Percentiles rank a stretch among this genome's conserved stretches.
These are phyloP conservation scores for Emmonsia crescens DNA, from an alignment of 2,329 filamentous ascomycete species.

Conservation along the genomic window DNA sequence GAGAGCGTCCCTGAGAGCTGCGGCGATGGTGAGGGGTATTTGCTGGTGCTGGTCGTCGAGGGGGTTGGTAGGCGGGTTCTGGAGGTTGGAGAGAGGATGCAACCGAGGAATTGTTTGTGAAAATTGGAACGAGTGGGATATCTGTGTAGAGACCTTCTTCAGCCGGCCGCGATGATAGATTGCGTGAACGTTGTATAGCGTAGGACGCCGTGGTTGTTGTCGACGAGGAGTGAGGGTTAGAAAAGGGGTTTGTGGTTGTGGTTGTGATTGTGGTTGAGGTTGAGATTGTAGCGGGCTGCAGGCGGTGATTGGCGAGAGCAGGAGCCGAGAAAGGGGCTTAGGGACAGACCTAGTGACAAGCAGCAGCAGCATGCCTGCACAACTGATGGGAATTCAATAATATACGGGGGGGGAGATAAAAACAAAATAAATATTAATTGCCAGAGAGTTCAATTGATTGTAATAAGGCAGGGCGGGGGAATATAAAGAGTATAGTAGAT, in stretches of 20 bases:
- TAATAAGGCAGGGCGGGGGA: background rate
- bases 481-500: no score
- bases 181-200: slow-evolving; percentile 13
- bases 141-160: slow-evolving; percentile 22
- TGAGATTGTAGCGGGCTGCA: background rate
- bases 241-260: background rate
- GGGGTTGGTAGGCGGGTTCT: slow-evolving; percentile 12
- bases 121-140: slow-evolving; percentile 13
- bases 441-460: background rate
- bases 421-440: background rate
- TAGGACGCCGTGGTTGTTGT: slow-evolving; percentile 21
- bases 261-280: slow-evolving; percentile 4
- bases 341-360: slow-evolving; percentile 9
- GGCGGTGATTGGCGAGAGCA: slow-evolving; percentile 17
- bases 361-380: slow-evolving; percentile 1
- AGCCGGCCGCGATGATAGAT: slow-evolving; percentile 30
- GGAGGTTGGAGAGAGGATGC: slow-evolving; percentile 9
- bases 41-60: slow-evolving; percentile 6
- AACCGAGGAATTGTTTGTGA: slow-evolving; percentile 11
- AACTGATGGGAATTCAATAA: background rate
- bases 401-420: background rate
- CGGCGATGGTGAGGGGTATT: slow-evolving; percentile 7
- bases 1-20: slow-evolving; percentile 8
- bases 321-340: slow-evolving; percentile 17
- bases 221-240: background rate